Evolutionary conservation across 2,329 filamentous ascomycete genomes (phyloP), one percentile per base, ranked within the genome.

Genomic region (Paraphaeosphaeria minitans): DNA sequence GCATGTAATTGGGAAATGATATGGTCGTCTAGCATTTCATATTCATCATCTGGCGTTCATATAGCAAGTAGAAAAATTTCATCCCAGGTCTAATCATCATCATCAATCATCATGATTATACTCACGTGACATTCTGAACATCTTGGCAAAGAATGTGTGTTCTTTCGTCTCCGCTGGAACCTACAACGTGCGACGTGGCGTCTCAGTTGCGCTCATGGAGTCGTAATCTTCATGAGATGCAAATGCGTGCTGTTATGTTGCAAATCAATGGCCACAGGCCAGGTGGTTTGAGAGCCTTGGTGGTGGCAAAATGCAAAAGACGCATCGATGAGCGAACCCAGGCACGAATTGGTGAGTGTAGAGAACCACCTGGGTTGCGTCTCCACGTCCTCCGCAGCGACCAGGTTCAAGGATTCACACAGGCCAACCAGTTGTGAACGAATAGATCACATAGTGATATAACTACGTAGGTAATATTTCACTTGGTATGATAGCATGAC

Each of bases 1-100:
- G 75, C 73, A 78, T 78, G 76, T 78, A 77, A 75, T 51, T 42
- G 24, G 53, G 31, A 49, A 52, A 27, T 33, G 22, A 4, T 51
- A 8, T 49, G 22, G 41, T 41, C 39, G 50, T 33, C 55, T 33
- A n/a, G n/a, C 8, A 37, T 55, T 43, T 63, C 60, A 16, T 57
- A 59, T 62, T 35, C 46, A 57, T 55, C 19, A 48, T 33, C 29
- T 41, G 55, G 51, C 47, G 55, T 57, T 60, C 43, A 52, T 16
- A 21, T 48, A 53, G 33, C 46, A 31, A 24, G 14, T 24, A 35
- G 19, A 45, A 13, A 7, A 35, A 46, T 46, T 16, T 45, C 27
- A 35, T 46, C 13, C 19, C 10, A 37, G 7, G n/a, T 33, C 12
- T 35, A 42, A n/a, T 35, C 4, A 31, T 31, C 9, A 31, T 31